These are phyloP conservation scores for Boletus tomentosulus DNA, from an alignment of 768 basidiomycete species.

Conservation along the genomic window DNA sequence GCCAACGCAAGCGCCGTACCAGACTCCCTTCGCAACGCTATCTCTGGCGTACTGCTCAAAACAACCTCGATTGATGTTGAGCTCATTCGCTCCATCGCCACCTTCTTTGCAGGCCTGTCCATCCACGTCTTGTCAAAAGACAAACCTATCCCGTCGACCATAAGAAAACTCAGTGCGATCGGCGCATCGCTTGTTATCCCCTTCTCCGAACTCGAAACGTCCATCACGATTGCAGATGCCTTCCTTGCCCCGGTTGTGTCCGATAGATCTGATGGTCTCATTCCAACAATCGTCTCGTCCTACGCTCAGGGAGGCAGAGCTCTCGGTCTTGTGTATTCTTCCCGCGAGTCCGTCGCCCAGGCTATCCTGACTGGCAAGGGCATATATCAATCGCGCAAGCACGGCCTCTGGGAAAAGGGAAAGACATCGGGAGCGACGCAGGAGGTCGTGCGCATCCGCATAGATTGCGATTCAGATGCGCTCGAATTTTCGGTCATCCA, in stretches of 20 bases:
- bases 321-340: slow-evolving; percentile 96
- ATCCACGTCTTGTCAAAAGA: slow-evolving; percentile 58
- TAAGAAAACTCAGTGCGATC: slow-evolving; percentile 56
- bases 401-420: slow-evolving; percentile 95
- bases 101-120: slow-evolving; percentile 61
- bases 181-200: slow-evolving; percentile 70
- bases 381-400: slow-evolving; percentile 93
- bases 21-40: slow-evolving; percentile 65
- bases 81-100: slow-evolving; percentile 70
- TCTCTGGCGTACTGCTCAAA: slow-evolving; percentile 80
- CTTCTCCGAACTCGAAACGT: slow-evolving; percentile 54
- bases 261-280: slow-evolving; percentile 88
- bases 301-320: slow-evolving; percentile 60
- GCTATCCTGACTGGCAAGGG: slow-evolving; percentile 87
- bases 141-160: slow-evolving; percentile 53
- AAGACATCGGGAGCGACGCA: slow-evolving; percentile 95
- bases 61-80: slow-evolving; percentile 68
- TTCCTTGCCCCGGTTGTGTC: slow-evolving; percentile 81
- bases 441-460: slow-evolving; percentile 72
- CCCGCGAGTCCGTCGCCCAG: slow-evolving; percentile 76
- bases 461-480: slow-evolving; percentile 92
- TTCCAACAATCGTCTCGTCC: slow-evolving; percentile 87
- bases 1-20: slow-evolving; percentile 70
- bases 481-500: slow-evolving; percentile 89
- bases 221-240: slow-evolving; percentile 75